Conservation (phyloP, 2,329 filamentous ascomycete genomes). For the Parafenestella ontariensis region DNA sequence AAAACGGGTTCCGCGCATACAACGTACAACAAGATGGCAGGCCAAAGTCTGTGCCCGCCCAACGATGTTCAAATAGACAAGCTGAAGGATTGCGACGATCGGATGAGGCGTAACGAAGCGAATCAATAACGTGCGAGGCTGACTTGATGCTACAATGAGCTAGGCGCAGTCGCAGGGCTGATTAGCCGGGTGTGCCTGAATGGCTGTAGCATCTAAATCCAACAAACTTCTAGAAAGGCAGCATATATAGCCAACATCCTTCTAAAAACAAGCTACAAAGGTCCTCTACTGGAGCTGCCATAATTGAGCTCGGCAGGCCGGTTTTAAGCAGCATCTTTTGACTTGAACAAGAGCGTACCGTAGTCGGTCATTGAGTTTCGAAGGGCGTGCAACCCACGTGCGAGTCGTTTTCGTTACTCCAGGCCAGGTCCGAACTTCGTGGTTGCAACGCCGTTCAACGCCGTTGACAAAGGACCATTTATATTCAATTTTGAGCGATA, state of each 20-base stretch:
- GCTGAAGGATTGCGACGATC: slow-evolving; percentile 9
- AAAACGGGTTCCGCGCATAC: not conserved
- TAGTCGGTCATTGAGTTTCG: no score
- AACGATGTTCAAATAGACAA: slow-evolving; percentile 5
- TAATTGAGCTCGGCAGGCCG: no score
- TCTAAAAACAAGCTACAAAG: not conserved
- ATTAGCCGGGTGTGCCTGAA: slow-evolving; percentile 1
- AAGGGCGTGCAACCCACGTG: no score
- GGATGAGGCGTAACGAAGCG: slow-evolving; percentile 4
- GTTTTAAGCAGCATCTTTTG: no score
- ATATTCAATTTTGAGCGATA: no score
- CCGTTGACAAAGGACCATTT: no score
- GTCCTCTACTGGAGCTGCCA: not conserved
- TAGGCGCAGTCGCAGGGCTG: slow-evolving; percentile 12
- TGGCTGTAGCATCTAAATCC: not conserved
- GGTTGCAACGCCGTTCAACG: no score
- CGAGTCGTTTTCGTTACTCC: no score
- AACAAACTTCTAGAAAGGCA: slow-evolving; percentile 1
- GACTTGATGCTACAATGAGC: slow-evolving; percentile 2
- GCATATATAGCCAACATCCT: not conserved
- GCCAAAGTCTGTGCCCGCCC: not conserved
- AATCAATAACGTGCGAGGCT: slow-evolving; percentile 1
- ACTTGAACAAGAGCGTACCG: no score
- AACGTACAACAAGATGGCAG: not conserved
- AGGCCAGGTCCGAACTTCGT: no score